phyloP scores from a whole-genome alignment of 176 grass and related monocot genomes.

The Bromus sterilis region DNA sequence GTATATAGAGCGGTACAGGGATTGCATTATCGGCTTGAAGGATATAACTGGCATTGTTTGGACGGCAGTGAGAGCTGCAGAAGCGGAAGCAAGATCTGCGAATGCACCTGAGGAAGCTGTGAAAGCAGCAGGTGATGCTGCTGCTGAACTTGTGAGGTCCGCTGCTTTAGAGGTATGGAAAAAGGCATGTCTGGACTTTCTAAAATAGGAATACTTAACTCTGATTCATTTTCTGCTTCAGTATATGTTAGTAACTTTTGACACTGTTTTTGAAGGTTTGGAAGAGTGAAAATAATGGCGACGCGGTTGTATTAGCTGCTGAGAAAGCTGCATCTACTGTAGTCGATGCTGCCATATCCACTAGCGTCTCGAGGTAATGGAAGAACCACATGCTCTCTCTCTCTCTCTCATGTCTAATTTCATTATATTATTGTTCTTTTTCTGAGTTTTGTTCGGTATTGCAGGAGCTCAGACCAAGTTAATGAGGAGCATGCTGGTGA shows the following conservation, averaged over 20 bases:
- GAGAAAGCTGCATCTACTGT: constrained; percentile 83
- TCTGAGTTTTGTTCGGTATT: not conserved
- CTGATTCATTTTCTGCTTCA: constrained; percentile 8
- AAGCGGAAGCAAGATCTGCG: constrained; percentile 72
- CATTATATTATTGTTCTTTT: not conserved
- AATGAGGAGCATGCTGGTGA: constrained; percentile 21
- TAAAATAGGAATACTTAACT: not conserved
- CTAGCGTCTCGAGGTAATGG: constrained; percentile 74
- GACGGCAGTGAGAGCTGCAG: constrained; percentile 86
- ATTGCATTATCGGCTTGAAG: constrained; percentile 87
- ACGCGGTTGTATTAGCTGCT: constrained; percentile 59
- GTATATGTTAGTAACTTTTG: not conserved
- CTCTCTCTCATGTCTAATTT: not conserved
- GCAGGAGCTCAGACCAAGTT: constrained; percentile 43
- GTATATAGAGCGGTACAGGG: constrained; percentile 75
- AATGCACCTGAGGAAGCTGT: constrained; percentile 80
- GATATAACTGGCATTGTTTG: constrained; percentile 93
- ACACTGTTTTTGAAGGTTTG: constrained; percentile 49
- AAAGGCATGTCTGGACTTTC: not conserved
- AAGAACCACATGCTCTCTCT: not conserved
- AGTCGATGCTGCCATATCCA: constrained; percentile 84
- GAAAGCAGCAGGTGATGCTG: constrained; percentile 96
- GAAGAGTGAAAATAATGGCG: constrained; percentile 65
- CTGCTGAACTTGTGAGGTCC: constrained; percentile 91
- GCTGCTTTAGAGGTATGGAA: constrained; percentile 75